Evolutionary conservation across 2,329 filamentous ascomycete genomes (phyloP).

Genomic region (Ophiostoma angusticollis): DNA sequence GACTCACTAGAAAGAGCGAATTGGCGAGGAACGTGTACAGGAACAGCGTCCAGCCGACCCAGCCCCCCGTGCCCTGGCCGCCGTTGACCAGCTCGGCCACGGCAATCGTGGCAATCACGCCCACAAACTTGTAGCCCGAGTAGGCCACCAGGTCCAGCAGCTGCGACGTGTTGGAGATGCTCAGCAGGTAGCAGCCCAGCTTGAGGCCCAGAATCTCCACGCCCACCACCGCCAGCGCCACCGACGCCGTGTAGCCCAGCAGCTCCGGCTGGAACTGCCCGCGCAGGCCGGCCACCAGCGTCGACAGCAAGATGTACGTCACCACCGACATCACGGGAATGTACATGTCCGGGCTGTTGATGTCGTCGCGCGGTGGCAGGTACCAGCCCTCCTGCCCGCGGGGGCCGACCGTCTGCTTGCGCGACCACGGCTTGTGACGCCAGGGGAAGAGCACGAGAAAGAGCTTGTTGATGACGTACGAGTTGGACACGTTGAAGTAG

Average conservation of each 20-base stretch:
- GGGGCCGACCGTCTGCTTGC: constrained; percentile 65
- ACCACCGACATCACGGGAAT: constrained; percentile 97
- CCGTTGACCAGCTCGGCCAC: constrained; percentile 66
- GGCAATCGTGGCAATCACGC: constrained; percentile 79
- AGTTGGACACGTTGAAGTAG: constrained; percentile 99
- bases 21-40: constrained; percentile 87
- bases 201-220: constrained; percentile 86
- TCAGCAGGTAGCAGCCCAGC: constrained; percentile 83
- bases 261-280: constrained; percentile 92
- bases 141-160: constrained; percentile 91
- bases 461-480: constrained; percentile 88
- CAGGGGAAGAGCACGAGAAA: constrained; percentile 91
- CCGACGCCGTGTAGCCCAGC: constrained; percentile 76
- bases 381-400: constrained; percentile 64
- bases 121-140: constrained; percentile 97
- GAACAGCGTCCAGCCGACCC: constrained; percentile 82
- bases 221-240: constrained; percentile 68
- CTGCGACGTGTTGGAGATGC: constrained; percentile 88
- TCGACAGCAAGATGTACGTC: constrained; percentile 91
- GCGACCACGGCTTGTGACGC: constrained; percentile 94
- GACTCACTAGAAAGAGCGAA: constrained; percentile 77
- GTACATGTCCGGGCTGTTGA: constrained; percentile 99
- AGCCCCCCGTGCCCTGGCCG: constrained; percentile 71
- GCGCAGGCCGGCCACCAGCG: constrained; percentile 75
- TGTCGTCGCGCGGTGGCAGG: constrained; percentile 81